phyloP scores from a whole-genome alignment of 768 basidiomycete genomes.

The Trametes maxima region DNA sequence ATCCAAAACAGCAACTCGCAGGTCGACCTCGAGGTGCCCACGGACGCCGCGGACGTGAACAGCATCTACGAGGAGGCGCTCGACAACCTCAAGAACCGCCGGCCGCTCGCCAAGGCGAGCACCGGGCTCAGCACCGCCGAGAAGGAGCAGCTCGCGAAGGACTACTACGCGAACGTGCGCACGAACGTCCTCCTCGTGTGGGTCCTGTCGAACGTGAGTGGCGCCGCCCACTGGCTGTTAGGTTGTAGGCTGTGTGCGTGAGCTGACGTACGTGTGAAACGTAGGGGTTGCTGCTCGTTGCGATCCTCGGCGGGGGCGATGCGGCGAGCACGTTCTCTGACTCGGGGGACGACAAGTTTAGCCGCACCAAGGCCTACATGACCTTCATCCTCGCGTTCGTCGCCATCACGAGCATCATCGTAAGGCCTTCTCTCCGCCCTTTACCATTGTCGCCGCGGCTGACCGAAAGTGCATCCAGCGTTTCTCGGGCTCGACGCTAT shows the following conservation, averaged over 20 bases:
- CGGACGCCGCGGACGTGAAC: conserved; percentile 81
- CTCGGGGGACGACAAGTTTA: conserved; percentile 43
- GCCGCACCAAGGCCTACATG: conserved; percentile 73
- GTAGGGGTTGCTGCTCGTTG: conserved; percentile 69
- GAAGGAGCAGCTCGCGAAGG: conserved; percentile 73
- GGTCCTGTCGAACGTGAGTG: conserved; percentile 80
- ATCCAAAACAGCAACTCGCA: conserved; percentile 78
- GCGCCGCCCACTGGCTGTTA: background rate
- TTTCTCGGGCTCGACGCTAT: conserved; percentile 60
- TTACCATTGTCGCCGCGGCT: conserved; percentile 21
- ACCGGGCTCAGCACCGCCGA: conserved; percentile 51
- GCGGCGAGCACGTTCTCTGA: conserved; percentile 62
- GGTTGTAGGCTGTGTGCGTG: no score
- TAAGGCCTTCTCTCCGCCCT: conserved; percentile 30
- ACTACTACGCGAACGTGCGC: conserved; percentile 87
- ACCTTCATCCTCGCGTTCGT: conserved; percentile 82
- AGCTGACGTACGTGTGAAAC: background rate
- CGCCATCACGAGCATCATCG: conserved; percentile 71
- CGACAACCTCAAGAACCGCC: conserved; percentile 64
- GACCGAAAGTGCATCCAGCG: conserved; percentile 40
- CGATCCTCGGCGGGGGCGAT: conserved; percentile 65
- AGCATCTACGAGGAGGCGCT: conserved; percentile 84
- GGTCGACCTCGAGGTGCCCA: conserved; percentile 86
- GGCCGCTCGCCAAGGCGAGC: conserved; percentile 42
- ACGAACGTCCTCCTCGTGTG: conserved; percentile 83